Percentiles rank a stretch among this genome's conserved stretches.
Conservation (phyloP, 441 rosid genomes). For the Viola pubescens region DNA sequence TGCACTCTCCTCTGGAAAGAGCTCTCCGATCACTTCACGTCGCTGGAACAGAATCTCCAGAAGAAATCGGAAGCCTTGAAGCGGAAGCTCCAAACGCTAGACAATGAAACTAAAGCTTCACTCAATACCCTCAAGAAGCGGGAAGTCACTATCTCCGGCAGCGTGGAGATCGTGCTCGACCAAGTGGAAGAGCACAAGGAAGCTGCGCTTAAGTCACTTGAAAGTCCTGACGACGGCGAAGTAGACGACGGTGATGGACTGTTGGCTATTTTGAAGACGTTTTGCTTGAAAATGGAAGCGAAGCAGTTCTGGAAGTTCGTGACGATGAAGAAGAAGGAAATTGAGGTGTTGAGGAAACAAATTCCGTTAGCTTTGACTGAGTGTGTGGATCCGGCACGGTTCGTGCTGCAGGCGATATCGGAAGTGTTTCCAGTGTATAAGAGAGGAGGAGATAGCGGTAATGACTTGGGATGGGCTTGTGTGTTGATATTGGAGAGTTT, state of each 20-base stretch:
- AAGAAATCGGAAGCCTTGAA: constrained; percentile 72
- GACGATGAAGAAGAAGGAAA: constrained; percentile 69
- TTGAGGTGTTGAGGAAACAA: constrained; percentile 53
- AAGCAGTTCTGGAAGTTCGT: constrained; percentile 74
- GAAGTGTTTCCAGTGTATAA: constrained; percentile 93
- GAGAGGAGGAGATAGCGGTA: constrained; percentile 39
- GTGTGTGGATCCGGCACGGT: constrained; percentile 85
- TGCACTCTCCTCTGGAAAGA: constrained; percentile 97
- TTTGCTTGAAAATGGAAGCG: constrained; percentile 67
- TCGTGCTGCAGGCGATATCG: constrained; percentile 76
- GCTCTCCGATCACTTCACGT: constrained; percentile 91
- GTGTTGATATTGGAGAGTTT: constrained; percentile 79
- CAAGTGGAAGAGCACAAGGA: constrained; percentile 46
- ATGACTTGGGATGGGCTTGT: constrained; percentile 94
- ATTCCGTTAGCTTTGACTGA: constrained; percentile 63
- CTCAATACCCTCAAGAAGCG: constrained; percentile 67
- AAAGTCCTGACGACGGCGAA: constrained; percentile 46
- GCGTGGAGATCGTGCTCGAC: constrained; percentile 66
- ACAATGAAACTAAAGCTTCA: constrained; percentile 62
- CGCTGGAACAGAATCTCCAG: constrained; percentile 63
- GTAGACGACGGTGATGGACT: constrained; percentile 78
- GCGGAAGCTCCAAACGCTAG: constrained; percentile 62
- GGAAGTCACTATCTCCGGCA: constrained; percentile 75
- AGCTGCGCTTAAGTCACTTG: constrained; percentile 40
- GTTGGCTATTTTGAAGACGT: constrained; percentile 34